phyloP scores from a whole-genome alignment of 768 basidiomycete species.

The Russula ochroleuca region DNA sequence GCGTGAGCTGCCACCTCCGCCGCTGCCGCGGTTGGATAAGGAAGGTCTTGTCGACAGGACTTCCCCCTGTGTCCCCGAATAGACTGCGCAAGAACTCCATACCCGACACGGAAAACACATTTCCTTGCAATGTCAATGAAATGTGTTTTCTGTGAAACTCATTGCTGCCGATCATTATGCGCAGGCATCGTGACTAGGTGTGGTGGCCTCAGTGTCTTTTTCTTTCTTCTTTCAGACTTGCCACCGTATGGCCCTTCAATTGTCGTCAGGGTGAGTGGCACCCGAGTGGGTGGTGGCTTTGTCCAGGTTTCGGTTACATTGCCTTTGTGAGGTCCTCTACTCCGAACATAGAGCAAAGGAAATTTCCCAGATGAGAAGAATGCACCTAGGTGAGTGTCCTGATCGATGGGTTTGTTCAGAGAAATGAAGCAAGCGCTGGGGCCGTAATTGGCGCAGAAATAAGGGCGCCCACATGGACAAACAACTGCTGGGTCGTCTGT shows the following conservation, averaged over 20 bases:
- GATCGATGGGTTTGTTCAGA: constrained; percentile 11
- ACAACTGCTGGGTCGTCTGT: constrained; percentile 38
- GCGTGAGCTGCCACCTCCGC: background rate
- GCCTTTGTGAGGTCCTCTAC: background rate
- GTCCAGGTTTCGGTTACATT: background rate
- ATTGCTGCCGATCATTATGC: background rate
- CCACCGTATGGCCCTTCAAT: constrained; percentile 2
- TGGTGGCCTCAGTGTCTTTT: background rate
- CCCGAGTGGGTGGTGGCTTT: background rate
- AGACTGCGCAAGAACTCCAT: background rate
- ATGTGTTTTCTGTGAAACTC: too few relatives aligned
- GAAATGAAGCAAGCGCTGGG: constrained; percentile 12
- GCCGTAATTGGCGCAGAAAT: constrained; percentile 31
- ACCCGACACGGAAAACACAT: too few relatives aligned
- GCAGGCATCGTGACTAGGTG: background rate
- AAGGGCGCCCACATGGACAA: constrained; percentile 45
- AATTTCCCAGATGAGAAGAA: background rate
- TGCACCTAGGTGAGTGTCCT: constrained; percentile 5
- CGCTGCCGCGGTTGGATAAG: background rate
- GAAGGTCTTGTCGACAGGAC: background rate
- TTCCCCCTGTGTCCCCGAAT: background rate
- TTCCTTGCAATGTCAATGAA: too few relatives aligned
- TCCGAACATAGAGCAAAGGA: background rate
- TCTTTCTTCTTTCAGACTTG: constrained; percentile 6
- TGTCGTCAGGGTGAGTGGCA: background rate